Conservation (phyloP, 83 land plant species). For the Diphasiastrum complanatum region DNA sequence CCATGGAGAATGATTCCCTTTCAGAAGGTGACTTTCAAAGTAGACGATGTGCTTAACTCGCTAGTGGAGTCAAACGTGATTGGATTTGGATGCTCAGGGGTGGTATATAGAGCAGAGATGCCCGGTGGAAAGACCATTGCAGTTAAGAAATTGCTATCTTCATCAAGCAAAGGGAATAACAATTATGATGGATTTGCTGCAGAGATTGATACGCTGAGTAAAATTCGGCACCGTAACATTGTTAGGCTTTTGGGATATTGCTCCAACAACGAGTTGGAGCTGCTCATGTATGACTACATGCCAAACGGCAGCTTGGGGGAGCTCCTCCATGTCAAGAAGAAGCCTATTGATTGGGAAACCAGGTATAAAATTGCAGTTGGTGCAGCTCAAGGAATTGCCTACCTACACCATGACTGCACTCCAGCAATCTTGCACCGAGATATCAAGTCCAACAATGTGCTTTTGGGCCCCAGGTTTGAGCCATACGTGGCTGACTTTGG, state of each 20-base stretch:
- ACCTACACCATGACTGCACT: constrained; percentile 48
- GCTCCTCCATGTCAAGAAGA: constrained; percentile 31
- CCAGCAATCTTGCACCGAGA: constrained; percentile 55
- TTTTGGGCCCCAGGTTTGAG: constrained; percentile 43
- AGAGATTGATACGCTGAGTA: constrained; percentile 41
- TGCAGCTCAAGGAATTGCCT: constrained; percentile 44
- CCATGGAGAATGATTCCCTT: constrained; percentile 52
- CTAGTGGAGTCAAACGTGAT: constrained; percentile 43
- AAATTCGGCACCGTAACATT: constrained; percentile 58
- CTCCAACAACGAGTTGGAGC: constrained; percentile 26
- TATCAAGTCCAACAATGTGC: constrained; percentile 52
- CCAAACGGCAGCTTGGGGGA: constrained; percentile 51
- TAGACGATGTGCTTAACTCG: constrained; percentile 33
- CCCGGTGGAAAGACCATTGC: constrained; percentile 42
- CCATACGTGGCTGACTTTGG: constrained; percentile 56
- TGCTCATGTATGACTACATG: constrained; percentile 58
- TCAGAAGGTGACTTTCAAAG: constrained; percentile 46
- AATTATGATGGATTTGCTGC: constrained; percentile 31
- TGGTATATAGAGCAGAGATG: constrained; percentile 52
- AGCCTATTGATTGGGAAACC: constrained; percentile 38
- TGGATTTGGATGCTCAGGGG: constrained; percentile 55
- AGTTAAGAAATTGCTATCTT: constrained; percentile 49
- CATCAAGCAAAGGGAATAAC: constrained; percentile 16
- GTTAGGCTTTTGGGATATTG: constrained; percentile 50
- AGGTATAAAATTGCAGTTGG: constrained; percentile 44